Evolutionary conservation across 148 eudicot genomes (phyloP).

Genomic region (Persicaria tinctoria): DNA sequence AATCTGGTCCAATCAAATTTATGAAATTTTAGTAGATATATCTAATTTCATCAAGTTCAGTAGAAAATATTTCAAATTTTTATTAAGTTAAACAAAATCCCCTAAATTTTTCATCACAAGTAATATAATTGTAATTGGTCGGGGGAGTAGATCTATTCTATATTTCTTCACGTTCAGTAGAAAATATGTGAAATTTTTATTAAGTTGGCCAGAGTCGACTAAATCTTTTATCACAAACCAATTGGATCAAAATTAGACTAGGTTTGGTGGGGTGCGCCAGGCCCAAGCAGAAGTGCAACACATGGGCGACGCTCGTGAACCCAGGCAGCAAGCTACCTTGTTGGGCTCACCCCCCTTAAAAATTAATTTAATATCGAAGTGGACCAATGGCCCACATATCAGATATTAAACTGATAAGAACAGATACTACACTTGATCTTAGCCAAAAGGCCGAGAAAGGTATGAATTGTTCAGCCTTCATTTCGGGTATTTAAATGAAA

Average conservation of each 20-base stretch:
- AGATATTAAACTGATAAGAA: slow-evolving; percentile 10
- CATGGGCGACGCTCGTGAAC: not conserved
- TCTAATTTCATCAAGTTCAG: too few species aligned
- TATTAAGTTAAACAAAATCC: too few species aligned
- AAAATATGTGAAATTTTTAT: too few species aligned
- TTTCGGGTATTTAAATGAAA: not conserved
- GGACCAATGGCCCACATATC: slow-evolving; percentile 5
- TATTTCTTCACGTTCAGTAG: too few species aligned
- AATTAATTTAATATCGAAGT: not conserved
- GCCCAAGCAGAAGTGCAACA: not conserved
- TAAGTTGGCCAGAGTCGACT: too few species aligned
- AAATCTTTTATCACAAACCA: too few species aligned
- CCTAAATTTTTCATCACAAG: too few species aligned
- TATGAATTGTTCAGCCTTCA: slow-evolving; percentile 4
- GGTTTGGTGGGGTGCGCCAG: not conserved
- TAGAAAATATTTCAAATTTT: too few species aligned
- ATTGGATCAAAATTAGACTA: not conserved
- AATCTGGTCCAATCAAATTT: too few species aligned
- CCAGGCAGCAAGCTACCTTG: not conserved
- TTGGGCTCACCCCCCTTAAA: not conserved
- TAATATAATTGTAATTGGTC: too few species aligned
- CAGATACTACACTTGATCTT: slow-evolving; percentile 37
- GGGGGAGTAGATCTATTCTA: too few species aligned
- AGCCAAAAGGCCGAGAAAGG: slow-evolving; percentile 63
- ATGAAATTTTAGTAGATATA: too few species aligned